Evolutionary conservation across 345 rosid genomes (phyloP), one percentile per base, ranked within the genome.

Genomic region (Populus simonii): DNA sequence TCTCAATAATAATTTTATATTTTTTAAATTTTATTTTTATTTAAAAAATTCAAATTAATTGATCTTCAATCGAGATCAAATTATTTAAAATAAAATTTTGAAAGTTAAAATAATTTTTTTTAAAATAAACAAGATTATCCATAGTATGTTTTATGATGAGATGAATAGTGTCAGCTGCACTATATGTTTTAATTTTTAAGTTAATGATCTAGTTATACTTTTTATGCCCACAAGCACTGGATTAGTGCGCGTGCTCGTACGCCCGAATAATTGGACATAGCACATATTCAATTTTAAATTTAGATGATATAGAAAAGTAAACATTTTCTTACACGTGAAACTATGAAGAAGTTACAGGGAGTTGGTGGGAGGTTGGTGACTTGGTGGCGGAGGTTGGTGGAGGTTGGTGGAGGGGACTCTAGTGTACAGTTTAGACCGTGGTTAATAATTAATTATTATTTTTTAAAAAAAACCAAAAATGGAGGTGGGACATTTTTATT

Each of bases 1-100:
- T 31, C 33, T 2, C 3, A 31, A 2, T 31, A 31, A 31, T 31
- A 31, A 31, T 29, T 29, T 29, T 29, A 29, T 31, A 33, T 4
- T 33, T 4, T 33, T 33, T 4, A 0, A 33, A 33, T 33, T 33
- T 33, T 0, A 33, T 33, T 0, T 0, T 4, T 33, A 33, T 0
- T 33, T 33, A 3, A 0, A 33, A 4, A 33, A 33, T 33, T 0
- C 5, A 33, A 33, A 33, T 4, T 33, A 33, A 33, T 33, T 33
- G 0, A 33, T 0, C 36, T 33, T 33, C 0, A 33, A 4, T 33
- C 6, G 0, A 0, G 36, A 33, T 33, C 0, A 33, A 4, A 33
- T 33, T 4, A 33, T 0, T 33, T 0, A 33, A 33, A 0, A 33
- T 33, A 33, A 33, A 33, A 33, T 33, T 33, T 33, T 33, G 0